Conservation (phyloP, 768 basidiomycete species). For the Podaxis sp. region DNA sequence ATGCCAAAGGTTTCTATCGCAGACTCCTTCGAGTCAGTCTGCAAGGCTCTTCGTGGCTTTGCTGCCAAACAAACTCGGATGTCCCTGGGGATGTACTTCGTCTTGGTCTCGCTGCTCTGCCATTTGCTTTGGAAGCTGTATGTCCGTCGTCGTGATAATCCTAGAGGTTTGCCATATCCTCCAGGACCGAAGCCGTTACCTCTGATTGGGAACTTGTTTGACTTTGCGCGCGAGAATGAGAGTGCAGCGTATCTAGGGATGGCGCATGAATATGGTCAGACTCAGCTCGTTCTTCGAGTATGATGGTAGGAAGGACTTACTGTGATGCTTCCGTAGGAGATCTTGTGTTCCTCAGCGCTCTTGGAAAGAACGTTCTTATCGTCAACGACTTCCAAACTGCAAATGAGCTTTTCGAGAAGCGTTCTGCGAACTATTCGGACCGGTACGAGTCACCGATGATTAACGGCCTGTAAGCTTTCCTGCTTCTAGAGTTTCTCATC, state of each 20-base stretch:
- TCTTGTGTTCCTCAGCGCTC: constrained; percentile 48
- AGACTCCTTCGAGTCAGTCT: neutral
- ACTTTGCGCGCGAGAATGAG: constrained; percentile 40
- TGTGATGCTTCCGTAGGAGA: constrained; percentile 36
- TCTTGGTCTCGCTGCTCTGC: neutral
- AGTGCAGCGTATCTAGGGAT: constrained; percentile 38
- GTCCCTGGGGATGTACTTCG: constrained; percentile 5
- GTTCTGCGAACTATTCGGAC: constrained; percentile 56
- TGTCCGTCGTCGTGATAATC: constrained; percentile 20
- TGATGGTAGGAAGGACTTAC: neutral
- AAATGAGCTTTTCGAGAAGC: constrained; percentile 55
- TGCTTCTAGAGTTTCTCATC: neutral
- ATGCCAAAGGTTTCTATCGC: neutral
- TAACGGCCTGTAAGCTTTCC: constrained; percentile 39
- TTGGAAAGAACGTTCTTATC: constrained; percentile 42
- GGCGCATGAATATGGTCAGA: constrained; percentile 39
- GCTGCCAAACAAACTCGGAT: constrained; percentile 6
- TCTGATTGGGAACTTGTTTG: constrained; percentile 50
- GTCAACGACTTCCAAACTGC: constrained; percentile 43
- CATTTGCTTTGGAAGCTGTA: constrained; percentile 4
- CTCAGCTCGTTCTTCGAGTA: neutral
- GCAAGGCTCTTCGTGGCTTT: neutral
- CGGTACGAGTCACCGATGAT: constrained; percentile 47
- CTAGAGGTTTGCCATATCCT: constrained; percentile 37
- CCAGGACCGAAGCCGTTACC: constrained; percentile 56